Percentiles rank a stretch among this genome's conserved stretches.
phyloP scores from a whole-genome alignment of 2,329 filamentous ascomycete species.

The Hysterium pulicare region DNA sequence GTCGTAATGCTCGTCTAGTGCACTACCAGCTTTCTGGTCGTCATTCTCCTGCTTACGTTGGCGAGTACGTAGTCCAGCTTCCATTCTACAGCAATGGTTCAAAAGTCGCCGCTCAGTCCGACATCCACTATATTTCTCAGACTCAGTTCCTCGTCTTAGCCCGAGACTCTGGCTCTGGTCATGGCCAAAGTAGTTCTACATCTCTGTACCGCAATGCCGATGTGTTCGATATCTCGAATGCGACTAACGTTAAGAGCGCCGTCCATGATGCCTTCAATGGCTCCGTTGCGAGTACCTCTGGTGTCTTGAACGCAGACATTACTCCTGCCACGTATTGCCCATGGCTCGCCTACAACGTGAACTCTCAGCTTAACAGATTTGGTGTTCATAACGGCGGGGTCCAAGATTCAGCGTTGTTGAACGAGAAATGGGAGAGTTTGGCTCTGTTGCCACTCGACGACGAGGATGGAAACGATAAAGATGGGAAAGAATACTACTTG shows the following conservation, averaged over 20 bases:
- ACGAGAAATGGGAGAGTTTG: conserved; percentile 76
- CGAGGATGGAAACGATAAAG: conserved; percentile 32
- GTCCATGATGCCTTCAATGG: conserved; percentile 36
- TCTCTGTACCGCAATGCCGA: conserved; percentile 68
- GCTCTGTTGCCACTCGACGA: conserved; percentile 54
- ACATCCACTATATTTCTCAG: conserved; percentile 62
- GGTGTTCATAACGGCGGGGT: conserved; percentile 65
- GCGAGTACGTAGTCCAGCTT: conserved; percentile 65
- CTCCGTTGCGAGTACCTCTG: conserved; percentile 48
- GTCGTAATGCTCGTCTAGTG: conserved; percentile 60
- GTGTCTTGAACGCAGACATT: conserved; percentile 54
- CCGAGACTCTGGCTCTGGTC: conserved; percentile 60
- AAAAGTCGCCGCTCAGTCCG: conserved; percentile 63
- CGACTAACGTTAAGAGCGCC: conserved; percentile 58
- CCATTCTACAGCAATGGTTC: conserved; percentile 55
- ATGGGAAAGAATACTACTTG: conserved; percentile 65
- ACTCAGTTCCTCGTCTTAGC: conserved; percentile 66
- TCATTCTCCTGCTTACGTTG: conserved; percentile 45
- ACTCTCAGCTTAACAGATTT: conserved; percentile 62
- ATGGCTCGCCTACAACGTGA: conserved; percentile 67
- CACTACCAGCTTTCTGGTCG: conserved; percentile 58
- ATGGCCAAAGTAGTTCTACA: conserved; percentile 50
- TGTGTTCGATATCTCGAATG: conserved; percentile 60
- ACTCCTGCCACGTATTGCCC: conserved; percentile 60
- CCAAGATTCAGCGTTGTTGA: conserved; percentile 58